These are phyloP conservation scores for Phytopythium kandeliae DNA, from an alignment of 352 stramenopile species.

Conservation along the genomic window DNA sequence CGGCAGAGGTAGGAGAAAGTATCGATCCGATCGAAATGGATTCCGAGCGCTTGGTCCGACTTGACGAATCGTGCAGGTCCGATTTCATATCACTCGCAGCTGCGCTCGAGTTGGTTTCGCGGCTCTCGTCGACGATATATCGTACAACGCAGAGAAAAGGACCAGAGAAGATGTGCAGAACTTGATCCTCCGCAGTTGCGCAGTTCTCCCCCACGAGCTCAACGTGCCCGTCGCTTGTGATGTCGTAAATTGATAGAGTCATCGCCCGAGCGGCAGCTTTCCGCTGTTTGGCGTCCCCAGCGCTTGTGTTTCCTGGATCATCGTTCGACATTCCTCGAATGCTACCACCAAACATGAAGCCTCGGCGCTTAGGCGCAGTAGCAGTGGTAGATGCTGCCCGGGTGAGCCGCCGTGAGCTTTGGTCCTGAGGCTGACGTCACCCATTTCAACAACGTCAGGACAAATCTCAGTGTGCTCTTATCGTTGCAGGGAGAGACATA, in stretches of 20 bases:
- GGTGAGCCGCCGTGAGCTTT: constrained; percentile 30
- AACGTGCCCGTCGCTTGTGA: constrained; percentile 29
- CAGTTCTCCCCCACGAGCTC: constrained; percentile 52
- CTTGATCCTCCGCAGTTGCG: constrained; percentile 36
- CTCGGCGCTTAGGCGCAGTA: constrained; percentile 30
- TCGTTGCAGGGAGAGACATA: not conserved
- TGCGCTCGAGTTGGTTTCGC: not conserved
- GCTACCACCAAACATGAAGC: constrained; percentile 67
- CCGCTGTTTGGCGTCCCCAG: constrained; percentile 24
- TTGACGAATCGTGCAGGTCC: constrained; percentile 26
- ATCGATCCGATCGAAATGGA: constrained; percentile 46
- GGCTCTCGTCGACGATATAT: constrained; percentile 26
- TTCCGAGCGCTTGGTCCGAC: constrained; percentile 41
- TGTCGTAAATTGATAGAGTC: constrained; percentile 29
- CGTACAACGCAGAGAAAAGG: constrained; percentile 61
- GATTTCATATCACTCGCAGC: constrained; percentile 4
- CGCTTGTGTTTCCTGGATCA: constrained; percentile 9
- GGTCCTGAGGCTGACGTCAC: constrained; percentile 71
- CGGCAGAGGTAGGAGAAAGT: constrained; percentile 19
- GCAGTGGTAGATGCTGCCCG: constrained; percentile 29
- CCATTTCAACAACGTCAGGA: constrained; percentile 3
- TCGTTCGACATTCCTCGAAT: constrained; percentile 20
- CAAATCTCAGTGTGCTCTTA: no score
- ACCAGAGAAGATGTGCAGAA: constrained; percentile 67
- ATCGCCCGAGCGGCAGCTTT: constrained; percentile 34